A percentile compares a stretch with the other conserved stretches of the same genome.
Evolutionary conservation across 176 grass and related monocot species (phyloP).

Genomic region (Eragrostis curvula): DNA sequence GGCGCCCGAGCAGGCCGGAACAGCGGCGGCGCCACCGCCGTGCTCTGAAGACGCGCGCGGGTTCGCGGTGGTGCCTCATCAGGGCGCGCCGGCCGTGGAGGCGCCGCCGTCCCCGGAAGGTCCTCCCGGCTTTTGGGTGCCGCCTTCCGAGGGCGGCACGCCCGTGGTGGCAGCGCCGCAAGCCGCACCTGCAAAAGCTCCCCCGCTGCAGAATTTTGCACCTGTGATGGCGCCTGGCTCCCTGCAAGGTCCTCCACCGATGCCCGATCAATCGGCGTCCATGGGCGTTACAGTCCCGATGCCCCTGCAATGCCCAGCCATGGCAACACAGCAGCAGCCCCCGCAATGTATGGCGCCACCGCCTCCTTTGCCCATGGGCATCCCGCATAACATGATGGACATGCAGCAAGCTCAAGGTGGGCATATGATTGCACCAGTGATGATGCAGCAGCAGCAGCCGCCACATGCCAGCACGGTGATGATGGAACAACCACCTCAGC

Average conservation of each 20-base stretch:
- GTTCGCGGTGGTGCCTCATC: background rate
- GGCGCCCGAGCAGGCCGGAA: background rate
- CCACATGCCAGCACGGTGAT: background rate
- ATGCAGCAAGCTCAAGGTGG: slow-evolving; percentile 3
- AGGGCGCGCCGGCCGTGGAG: background rate
- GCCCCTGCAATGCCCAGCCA: background rate
- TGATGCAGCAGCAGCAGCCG: slow-evolving; percentile 26
- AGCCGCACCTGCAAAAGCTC: background rate
- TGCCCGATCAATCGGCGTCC: background rate
- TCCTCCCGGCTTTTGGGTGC: background rate
- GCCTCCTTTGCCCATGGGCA: background rate
- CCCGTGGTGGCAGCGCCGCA: background rate
- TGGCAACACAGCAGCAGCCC: background rate
- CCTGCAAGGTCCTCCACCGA: background rate
- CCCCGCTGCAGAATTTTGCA: slow-evolving; percentile 21
- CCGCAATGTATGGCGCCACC: background rate
- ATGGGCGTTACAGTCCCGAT: background rate
- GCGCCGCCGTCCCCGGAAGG: background rate
- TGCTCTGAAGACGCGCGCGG: background rate
- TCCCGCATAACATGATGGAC: background rate
- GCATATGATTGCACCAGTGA: background rate
- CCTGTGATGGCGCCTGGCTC: background rate
- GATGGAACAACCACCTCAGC: background rate
- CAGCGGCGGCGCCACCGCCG: background rate
- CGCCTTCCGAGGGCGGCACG: background rate